Conservation (phyloP, 148 eudicot species). For the Dianthus caryophyllus region DNA sequence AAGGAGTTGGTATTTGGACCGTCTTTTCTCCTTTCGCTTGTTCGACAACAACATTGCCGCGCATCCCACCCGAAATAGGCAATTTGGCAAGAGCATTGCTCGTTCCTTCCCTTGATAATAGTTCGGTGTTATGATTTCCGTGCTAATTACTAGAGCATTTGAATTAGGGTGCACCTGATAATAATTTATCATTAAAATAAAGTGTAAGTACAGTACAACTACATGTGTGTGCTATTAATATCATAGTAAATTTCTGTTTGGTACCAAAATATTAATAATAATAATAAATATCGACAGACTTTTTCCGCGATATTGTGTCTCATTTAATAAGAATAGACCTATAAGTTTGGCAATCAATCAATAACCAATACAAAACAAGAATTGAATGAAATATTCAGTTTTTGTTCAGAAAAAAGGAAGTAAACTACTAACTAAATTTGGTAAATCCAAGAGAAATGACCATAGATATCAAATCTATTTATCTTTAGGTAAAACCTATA, state of each 20-base stretch:
- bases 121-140: conserved; percentile 69
- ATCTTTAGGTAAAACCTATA: too few species aligned
- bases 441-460: not conserved
- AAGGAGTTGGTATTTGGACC: conserved; percentile 32
- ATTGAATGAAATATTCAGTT: conserved; percentile 1
- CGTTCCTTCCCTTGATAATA: conserved; percentile 64
- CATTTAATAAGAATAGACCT: not conserved
- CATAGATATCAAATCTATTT: not conserved
- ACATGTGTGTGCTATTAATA: conserved; percentile 1
- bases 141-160: conserved; percentile 55
- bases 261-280: not conserved
- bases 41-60: conserved; percentile 32
- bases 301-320: conserved; percentile 6
- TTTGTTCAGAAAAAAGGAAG: not conserved
- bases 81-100: conserved; percentile 71
- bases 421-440: too few species aligned
- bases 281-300: not conserved
- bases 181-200: not conserved
- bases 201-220: not conserved
- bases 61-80: conserved; percentile 62
- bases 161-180: conserved; percentile 44
- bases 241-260: not conserved
- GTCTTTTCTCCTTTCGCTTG: conserved; percentile 18
- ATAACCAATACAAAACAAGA: not conserved
- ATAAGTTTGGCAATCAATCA: conserved; percentile 4